Conservation (phyloP, 495 filamentous ascomycete species). For the Penicillium maclennaniae region DNA sequence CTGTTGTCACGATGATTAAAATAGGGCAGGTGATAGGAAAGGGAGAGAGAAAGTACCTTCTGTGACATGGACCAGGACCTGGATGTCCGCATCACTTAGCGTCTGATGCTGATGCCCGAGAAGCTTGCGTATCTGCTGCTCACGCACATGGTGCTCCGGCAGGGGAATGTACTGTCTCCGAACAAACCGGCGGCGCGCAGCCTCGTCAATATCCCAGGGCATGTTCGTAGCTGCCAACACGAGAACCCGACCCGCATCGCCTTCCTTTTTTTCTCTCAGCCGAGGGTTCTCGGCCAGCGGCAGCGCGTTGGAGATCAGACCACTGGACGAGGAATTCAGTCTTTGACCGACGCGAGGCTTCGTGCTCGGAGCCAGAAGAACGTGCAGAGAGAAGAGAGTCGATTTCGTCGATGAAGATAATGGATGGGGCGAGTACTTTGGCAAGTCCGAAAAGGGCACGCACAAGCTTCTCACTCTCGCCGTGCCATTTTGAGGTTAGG, state of each 20-base stretch:
- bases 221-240: conserved; percentile 95
- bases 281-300: conserved; percentile 75
- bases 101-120: conserved; percentile 84
- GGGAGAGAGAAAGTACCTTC: conserved; percentile 58
- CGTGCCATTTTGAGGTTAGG: conserved; percentile 92
- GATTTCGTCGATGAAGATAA: conserved; percentile 99
- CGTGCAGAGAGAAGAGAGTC: conserved; percentile 88
- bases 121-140: conserved; percentile 70
- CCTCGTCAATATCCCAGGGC: conserved; percentile 98
- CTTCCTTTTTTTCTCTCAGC: conserved; percentile 63
- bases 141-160: conserved; percentile 77
- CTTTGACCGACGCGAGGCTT: conserved; percentile 90
- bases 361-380: conserved; percentile 80
- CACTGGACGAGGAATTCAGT: conserved; percentile 98
- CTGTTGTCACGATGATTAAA: conserved; percentile 40
- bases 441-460: conserved; percentile 87
- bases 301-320: conserved; percentile 88
- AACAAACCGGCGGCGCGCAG: conserved; percentile 86
- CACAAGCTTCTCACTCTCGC: conserved; percentile 95
- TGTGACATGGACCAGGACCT: conserved; percentile 73
- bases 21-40: neutral
- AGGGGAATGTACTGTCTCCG: conserved; percentile 94
- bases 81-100: conserved; percentile 69
- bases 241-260: conserved; percentile 86
- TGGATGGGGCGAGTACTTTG: conserved; percentile 85